These are phyloP conservation scores for Jackrogersella minutella DNA, from an alignment of 495 filamentous ascomycete genomes.

Conservation along the genomic window DNA sequence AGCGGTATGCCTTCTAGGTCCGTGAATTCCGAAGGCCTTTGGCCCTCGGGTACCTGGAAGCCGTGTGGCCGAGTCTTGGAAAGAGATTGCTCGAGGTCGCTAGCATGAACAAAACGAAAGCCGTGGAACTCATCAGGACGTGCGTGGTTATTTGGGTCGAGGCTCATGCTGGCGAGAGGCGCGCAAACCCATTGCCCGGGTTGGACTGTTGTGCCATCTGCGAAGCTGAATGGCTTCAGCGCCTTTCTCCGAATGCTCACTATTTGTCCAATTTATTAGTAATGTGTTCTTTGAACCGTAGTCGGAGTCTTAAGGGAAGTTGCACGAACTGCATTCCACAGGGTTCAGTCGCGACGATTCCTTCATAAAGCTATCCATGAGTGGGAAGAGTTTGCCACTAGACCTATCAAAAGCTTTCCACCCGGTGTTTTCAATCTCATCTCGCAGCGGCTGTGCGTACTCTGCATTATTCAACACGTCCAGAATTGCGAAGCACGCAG, in stretches of 20 bases:
- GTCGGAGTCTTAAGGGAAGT: background rate
- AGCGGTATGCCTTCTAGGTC: background rate
- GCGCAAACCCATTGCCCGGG: background rate
- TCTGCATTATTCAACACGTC: slow-evolving; percentile 48
- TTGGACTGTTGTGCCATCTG: slow-evolving; percentile 38
- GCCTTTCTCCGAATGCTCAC: slow-evolving; percentile 41
- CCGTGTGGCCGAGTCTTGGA: background rate
- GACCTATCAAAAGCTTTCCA: slow-evolving; percentile 18
- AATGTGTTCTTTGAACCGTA: background rate
- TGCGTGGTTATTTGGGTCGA: background rate
- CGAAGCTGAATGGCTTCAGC: slow-evolving; percentile 34
- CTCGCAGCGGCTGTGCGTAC: slow-evolving; percentile 39
- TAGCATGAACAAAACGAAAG: background rate
- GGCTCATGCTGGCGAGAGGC: background rate
- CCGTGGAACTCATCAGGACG: background rate
- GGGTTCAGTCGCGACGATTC: slow-evolving; percentile 47
- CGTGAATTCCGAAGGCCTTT: background rate
- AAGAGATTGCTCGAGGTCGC: background rate
- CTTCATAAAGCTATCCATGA: slow-evolving; percentile 52
- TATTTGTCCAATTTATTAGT: background rate
- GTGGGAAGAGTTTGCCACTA: slow-evolving; percentile 17
- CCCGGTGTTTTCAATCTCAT: background rate
- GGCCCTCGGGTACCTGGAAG: background rate
- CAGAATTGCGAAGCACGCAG: slow-evolving; percentile 41
- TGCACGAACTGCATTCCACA: slow-evolving; percentile 36